Base-by-base conservation (phyloP, 176 grass and related monocot species). In the Cenchrus americanus region DNA sequence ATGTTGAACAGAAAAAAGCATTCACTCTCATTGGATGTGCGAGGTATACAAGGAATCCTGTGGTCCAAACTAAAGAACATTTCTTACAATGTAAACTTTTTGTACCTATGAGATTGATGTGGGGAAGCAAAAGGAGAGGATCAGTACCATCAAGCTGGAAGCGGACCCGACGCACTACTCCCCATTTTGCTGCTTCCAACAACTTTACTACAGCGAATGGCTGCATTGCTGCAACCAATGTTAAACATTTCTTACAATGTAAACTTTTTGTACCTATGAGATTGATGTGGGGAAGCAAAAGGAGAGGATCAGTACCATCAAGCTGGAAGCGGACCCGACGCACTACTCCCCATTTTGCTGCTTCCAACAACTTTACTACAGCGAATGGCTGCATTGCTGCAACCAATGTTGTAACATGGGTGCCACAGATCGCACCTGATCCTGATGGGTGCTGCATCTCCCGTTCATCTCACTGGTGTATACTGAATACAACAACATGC, bases 161-260 rank as follows among this genome's bases (percentile, higher is more conserved):
- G 44, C 14, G 26, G 58, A 11, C 34, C 69, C 0, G 22, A 71
- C 14, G 46, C 57, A 37, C 49, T 8, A 47, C 43, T 72, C 19
- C 63, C 74, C 59, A 10, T 17, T 61, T 62, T 50, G 47, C 27
- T 9, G 60, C 51, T 9, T 74, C 17, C 73, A 73, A 52, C 66
- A 81, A 44, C 30, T 77, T 57, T 34, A 7, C 10, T 77, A 49
- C 78, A 82, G 83, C 65, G 40, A 77, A 59, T 67, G 65, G 41
- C 59, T 59, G 66, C 27, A 30, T n/a, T n/a, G n/a, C n/a, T n/a
- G n/a, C n/a, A n/a, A n/a, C n/a, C n/a, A n/a, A n/a, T n/a, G n/a
- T n/a, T n/a, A n/a, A n/a, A n/a, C n/a, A n/a, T n/a, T n/a, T n/a
- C n/a, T n/a, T n/a, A n/a, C n/a, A n/a, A n/a, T n/a, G n/a, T n/a